Percentiles rank a stretch among this genome's conserved stretches.
Evolutionary conservation across 495 filamentous ascomycete genomes (phyloP).

Genomic region (Polyplosphaeria fusca): DNA sequence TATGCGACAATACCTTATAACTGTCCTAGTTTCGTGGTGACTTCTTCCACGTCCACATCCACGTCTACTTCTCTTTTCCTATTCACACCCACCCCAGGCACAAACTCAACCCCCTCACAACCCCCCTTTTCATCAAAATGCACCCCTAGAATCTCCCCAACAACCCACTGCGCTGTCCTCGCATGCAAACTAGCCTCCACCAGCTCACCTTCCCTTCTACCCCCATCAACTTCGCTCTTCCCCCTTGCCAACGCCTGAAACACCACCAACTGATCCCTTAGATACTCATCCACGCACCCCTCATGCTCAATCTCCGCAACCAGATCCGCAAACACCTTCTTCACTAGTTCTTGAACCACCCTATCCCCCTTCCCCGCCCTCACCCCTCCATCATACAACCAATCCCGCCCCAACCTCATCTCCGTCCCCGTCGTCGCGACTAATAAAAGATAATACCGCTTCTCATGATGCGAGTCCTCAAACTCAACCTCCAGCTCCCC

Average conservation of each 20-base stretch:
- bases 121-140: slow-evolving; percentile 52
- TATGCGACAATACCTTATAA: no score
- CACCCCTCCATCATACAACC: slow-evolving; percentile 52
- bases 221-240: slow-evolving; percentile 41
- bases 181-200: slow-evolving; percentile 53
- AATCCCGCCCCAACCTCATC: slow-evolving; percentile 65
- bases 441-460: slow-evolving; percentile 67
- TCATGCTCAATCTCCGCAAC: slow-evolving; percentile 54
- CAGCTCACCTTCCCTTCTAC: slow-evolving; percentile 7
- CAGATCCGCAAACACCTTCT: slow-evolving; percentile 56
- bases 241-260: slow-evolving; percentile 73
- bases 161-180: slow-evolving; percentile 73
- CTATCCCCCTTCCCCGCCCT: slow-evolving; percentile 14
- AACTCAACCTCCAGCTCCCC: slow-evolving; percentile 48
- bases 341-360: slow-evolving; percentile 39
- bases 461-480: slow-evolving; percentile 59
- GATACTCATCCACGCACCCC: slow-evolving; percentile 63
- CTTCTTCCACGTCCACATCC: no score
- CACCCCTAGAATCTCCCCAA: slow-evolving; percentile 51
- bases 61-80: no score
- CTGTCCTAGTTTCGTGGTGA: no score
- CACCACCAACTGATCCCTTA: slow-evolving; percentile 77
- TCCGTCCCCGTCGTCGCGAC: slow-evolving; percentile 64
- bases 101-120: slow-evolving; percentile 48
- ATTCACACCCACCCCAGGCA: no score